Base-by-base conservation (phyloP, 352 stramenopile species). In the Phytophthora melonis region DNA sequence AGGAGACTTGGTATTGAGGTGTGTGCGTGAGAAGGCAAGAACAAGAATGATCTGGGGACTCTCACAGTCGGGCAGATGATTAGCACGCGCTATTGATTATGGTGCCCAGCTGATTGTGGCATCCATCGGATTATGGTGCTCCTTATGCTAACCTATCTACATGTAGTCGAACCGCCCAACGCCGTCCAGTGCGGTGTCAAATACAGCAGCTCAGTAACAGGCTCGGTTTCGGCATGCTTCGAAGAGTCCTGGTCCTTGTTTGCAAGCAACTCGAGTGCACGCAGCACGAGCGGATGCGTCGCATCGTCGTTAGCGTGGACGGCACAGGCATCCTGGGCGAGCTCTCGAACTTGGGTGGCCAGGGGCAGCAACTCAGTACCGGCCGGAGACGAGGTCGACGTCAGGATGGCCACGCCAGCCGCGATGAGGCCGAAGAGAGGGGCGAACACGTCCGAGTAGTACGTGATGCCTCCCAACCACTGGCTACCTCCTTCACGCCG, bases 391-490 rank as follows among this genome's bases (percentile, higher is more conserved):
- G 36, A 66, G 14, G 57, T 72, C 30, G 61, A 75, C 1, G 60
- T 75, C 19, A 85, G 19, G 21, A 87, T 66, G 4, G 86, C 83
- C 6, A 88, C 74, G 27, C 74, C 77, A 0, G 86, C 80, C 0
- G 75, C 56, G 7, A 91, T 55, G 21, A 90, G 67, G 19, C 81
- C 87, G 41, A 83, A 83, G 13, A 92, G 72, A 61, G 80, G 72
- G 30, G 83, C 63, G 72, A 92, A 93, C 14, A 92, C 80, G 41
- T 83, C 81, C 43, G 84, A 73, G 72, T 90, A 92, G 78, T 91
- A 92, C 13, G 82, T 83, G 27, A 91, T 83, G 32, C 84, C 84
- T 32, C 86, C 86, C 52, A 93, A 72, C 84, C 86, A 93, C 41
- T 84, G 72, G 50, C 53, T 54, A 13, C 55, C 53, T 57, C 54